Evolutionary conservation across 768 basidiomycete species (phyloP).

Genomic region (Tricholoma furcatifolium): DNA sequence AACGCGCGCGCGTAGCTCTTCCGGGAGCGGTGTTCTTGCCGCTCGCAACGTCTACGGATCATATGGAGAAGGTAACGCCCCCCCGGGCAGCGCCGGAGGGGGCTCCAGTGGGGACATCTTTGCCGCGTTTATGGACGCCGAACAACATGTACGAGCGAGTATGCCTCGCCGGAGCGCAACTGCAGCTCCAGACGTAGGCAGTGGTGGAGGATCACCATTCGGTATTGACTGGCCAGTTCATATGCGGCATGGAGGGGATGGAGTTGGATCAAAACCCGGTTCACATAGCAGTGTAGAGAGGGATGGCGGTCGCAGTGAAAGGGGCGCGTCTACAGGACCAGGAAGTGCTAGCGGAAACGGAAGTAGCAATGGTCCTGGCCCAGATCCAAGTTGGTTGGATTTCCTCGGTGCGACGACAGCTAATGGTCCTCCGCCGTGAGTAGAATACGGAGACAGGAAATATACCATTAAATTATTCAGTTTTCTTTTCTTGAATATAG

Average conservation of each 20-base stretch:
- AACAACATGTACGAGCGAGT: conserved; percentile 22
- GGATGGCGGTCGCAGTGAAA: neutral
- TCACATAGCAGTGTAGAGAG: conserved; percentile 5
- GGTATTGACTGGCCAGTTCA: conserved; percentile 39
- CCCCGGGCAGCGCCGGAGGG: conserved; percentile 10
- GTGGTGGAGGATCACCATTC: conserved; percentile 12
- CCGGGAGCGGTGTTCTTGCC: conserved; percentile 1
- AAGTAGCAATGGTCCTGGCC: neutral
- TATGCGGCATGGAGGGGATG: conserved; percentile 1
- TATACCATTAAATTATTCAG: neutral
- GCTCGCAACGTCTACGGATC: conserved; percentile 7
- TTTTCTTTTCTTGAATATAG: neutral
- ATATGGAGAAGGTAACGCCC: conserved; percentile 5
- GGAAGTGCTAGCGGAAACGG: conserved; percentile 3
- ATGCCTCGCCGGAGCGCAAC: conserved; percentile 10
- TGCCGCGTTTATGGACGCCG: conserved; percentile 27
- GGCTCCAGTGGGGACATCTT: conserved; percentile 15
- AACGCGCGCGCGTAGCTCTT: conserved; percentile 3
- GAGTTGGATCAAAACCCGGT: conserved; percentile 5
- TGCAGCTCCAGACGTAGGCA: conserved; percentile 8
- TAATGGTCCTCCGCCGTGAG: neutral
- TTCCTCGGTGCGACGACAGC: conserved; percentile 5
- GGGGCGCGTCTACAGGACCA: conserved; percentile 1
- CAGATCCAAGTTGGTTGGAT: conserved; percentile 11
- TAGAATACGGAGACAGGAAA: neutral